These are phyloP conservation scores for Leccinellum luteum DNA, from an alignment of 768 basidiomycete species.

Conservation along the genomic window DNA sequence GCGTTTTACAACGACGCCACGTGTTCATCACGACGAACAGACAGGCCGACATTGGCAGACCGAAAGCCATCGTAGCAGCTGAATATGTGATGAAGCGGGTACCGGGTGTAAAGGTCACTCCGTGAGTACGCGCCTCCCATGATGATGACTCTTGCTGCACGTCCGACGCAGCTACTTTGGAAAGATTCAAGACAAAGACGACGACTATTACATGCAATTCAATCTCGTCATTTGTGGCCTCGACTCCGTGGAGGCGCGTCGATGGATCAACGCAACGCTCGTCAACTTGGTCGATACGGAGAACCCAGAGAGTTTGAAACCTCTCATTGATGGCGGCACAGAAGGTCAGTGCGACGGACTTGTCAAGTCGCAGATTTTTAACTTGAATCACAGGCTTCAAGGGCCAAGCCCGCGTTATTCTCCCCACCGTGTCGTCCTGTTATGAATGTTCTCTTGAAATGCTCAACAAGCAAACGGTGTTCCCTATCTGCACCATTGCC, in stretches of 20 bases:
- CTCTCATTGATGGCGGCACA: constrained; percentile 97
- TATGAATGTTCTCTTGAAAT: constrained; percentile 99
- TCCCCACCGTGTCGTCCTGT: constrained; percentile 93
- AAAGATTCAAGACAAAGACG: constrained; percentile 97
- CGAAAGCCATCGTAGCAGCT: constrained; percentile 92
- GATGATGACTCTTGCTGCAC: constrained; percentile 4
- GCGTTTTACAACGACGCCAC: background rate
- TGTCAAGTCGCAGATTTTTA: background rate
- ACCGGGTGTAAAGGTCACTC: constrained; percentile 93
- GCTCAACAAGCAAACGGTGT: constrained; percentile 95
- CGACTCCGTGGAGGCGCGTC: constrained; percentile 93
- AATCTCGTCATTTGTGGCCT: constrained; percentile 96
- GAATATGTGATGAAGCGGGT: constrained; percentile 97
- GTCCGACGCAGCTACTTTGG: constrained; percentile 72
- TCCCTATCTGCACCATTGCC: constrained; percentile 98
- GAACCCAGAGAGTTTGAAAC: constrained; percentile 89
- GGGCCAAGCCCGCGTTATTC: constrained; percentile 95
- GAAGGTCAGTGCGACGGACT: constrained; percentile 60
- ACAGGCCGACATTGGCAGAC: constrained; percentile 85
- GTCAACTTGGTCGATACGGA: constrained; percentile 94
- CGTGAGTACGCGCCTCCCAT: constrained; percentile 54
- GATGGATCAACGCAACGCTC: constrained; percentile 99
- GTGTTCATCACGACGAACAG: constrained; percentile 37
- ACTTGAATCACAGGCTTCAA: constrained; percentile 73
- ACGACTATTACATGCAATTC: constrained; percentile 95